These are phyloP conservation scores for Immersiella caudata DNA, from an alignment of 495 filamentous ascomycete genomes.

Conservation along the genomic window DNA sequence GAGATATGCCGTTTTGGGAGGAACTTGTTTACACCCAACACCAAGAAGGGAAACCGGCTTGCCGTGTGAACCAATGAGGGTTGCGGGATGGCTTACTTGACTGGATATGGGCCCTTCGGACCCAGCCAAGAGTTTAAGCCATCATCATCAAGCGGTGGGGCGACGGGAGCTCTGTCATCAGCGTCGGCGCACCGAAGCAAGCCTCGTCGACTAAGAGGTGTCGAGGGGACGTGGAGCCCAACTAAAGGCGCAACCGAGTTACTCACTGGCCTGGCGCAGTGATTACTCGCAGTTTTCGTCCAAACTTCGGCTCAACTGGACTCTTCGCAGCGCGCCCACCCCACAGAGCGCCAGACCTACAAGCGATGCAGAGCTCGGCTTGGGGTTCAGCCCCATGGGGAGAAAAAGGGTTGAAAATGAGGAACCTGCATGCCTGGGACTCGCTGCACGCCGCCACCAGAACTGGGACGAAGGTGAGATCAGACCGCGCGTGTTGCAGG, in stretches of 20 bases:
- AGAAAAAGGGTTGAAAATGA: constrained; percentile 1
- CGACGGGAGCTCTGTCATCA: not conserved
- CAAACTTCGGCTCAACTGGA: constrained; percentile 8
- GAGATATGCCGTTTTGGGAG: not conserved
- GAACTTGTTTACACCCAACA: not conserved
- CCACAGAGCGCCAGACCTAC: not conserved
- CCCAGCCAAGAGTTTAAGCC: not conserved
- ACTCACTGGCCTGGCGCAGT: not conserved
- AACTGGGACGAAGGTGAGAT: not conserved
- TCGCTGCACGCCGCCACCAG: not conserved
- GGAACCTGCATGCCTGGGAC: not conserved
- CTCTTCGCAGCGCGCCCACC: not conserved
- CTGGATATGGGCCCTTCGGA: constrained; percentile 3
- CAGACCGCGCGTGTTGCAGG: not conserved
- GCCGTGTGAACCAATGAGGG: not conserved
- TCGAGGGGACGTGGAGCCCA: not conserved
- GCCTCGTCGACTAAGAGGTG: not conserved
- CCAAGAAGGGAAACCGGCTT: not conserved
- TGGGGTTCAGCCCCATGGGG: constrained; percentile 9
- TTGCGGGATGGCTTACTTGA: not conserved
- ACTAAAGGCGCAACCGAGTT: not conserved
- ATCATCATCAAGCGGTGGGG: constrained; percentile 8
- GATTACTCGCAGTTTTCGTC: constrained; percentile 7
- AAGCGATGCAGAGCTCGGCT: constrained; percentile 9
- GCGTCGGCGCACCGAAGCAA: constrained; percentile 1